These are phyloP conservation scores for Pseudozyma thailandica DNA, from an alignment of 1,284 basidiomycete genomes.

Conservation along the genomic window DNA sequence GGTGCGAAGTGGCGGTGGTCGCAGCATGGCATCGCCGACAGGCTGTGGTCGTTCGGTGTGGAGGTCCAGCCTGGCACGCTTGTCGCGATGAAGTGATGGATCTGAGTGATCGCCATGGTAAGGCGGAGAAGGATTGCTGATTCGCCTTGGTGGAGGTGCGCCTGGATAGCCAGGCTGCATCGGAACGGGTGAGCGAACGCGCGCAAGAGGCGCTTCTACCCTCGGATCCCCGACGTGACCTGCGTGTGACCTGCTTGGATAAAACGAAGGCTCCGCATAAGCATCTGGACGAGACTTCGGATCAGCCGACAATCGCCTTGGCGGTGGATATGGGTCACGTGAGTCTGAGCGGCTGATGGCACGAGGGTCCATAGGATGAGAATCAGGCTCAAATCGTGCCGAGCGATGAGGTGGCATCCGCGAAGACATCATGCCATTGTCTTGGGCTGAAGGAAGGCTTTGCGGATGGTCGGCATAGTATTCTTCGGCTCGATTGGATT, in stretches of 20 bases:
- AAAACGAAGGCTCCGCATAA: conserved; percentile 23
- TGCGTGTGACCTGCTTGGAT: conserved; percentile 5
- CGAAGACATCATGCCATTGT: conserved; percentile 5
- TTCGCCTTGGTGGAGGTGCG: conserved; percentile 13
- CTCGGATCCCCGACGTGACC: conserved; percentile 17
- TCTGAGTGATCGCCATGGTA: conserved; percentile 13
- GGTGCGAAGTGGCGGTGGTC: conserved; percentile 23
- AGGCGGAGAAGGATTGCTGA: conserved; percentile 28
- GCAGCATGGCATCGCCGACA: conserved; percentile 9
- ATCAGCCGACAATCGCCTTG: conserved; percentile 14
- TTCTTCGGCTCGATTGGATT: conserved; percentile 13
- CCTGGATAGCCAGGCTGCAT: conserved; percentile 7
- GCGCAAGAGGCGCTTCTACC: conserved; percentile 9
- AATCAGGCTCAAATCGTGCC: conserved; percentile 4
- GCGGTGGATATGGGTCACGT: conserved; percentile 19
- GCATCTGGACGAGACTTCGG: conserved; percentile 13
- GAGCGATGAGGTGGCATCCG: conserved; percentile 15
- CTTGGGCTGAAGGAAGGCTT: conserved; percentile 1
- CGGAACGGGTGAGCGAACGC: conserved; percentile 17
- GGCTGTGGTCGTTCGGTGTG: conserved; percentile 25
- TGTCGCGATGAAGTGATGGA: conserved; percentile 28
- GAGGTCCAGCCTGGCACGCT: conserved; percentile 33
- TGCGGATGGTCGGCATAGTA: conserved; percentile 22
- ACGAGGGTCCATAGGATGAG: conserved; percentile 8
- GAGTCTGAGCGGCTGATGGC: neutral